These are phyloP conservation scores for Aspergillus baeticus DNA, from an alignment of 495 filamentous ascomycete genomes.

Conservation along the genomic window DNA sequence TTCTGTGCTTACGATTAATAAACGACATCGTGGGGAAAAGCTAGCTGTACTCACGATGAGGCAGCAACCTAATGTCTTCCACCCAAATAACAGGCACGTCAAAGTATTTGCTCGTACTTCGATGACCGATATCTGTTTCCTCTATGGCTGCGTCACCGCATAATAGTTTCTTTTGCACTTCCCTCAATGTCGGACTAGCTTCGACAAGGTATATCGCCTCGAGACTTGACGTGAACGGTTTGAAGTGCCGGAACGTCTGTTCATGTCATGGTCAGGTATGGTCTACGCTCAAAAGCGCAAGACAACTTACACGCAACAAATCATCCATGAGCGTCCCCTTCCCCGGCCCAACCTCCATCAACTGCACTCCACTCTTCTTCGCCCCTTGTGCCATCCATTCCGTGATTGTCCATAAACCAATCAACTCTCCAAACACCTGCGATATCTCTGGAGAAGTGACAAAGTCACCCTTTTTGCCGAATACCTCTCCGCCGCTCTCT, in stretches of 20 bases:
- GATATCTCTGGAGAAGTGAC: conserved; percentile 97
- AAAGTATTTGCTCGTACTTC: conserved; percentile 73
- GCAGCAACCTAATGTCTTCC: conserved; percentile 81
- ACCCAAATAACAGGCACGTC: conserved; percentile 79
- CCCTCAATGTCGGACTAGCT: conserved; percentile 72
- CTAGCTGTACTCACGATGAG: conserved; percentile 52
- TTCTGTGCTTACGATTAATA: conserved; percentile 18
- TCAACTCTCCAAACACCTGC: conserved; percentile 91
- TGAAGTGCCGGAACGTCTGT: conserved; percentile 83
- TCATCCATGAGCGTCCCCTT: conserved; percentile 97
- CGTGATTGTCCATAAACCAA: conserved; percentile 90
- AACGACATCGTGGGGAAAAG: neutral
- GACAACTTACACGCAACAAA: conserved; percentile 72
- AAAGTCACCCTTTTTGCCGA: conserved; percentile 89
- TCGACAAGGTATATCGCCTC: conserved; percentile 90
- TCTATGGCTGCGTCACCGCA: conserved; percentile 72
- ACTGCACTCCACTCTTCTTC: conserved; percentile 66
- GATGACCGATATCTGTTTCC: conserved; percentile 71
- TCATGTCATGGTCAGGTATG: neutral
- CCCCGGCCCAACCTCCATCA: conserved; percentile 92
- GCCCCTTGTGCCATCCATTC: conserved; percentile 94
- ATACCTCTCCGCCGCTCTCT: conserved; percentile 67
- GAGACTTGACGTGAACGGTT: conserved; percentile 69
- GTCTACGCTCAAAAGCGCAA: neutral
- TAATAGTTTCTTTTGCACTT: conserved; percentile 77